These are phyloP conservation scores for Kwoniella sp. DNA, from an alignment of 768 basidiomycete genomes.

Conservation along the genomic window DNA sequence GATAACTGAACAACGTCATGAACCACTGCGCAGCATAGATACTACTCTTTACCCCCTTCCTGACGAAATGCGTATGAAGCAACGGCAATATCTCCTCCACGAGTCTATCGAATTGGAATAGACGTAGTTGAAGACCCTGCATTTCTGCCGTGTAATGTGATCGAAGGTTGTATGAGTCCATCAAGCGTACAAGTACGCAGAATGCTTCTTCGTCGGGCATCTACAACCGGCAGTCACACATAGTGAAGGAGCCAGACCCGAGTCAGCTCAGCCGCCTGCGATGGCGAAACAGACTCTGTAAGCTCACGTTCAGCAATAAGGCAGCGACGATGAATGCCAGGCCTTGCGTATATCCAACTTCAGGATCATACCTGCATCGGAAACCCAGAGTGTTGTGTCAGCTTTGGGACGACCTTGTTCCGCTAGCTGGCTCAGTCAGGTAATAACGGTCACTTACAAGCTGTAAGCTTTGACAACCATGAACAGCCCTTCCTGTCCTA, in stretches of 20 bases:
- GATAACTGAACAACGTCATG: slow-evolving; percentile 92
- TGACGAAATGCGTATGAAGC: slow-evolving; percentile 85
- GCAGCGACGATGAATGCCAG: slow-evolving; percentile 95
- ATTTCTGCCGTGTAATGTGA: slow-evolving; percentile 99
- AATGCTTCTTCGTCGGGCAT: slow-evolving; percentile 99
- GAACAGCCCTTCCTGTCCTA: slow-evolving; percentile 95
- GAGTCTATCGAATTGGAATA: slow-evolving; percentile 89
- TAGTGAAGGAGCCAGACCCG: background rate
- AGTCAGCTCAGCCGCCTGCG: background rate
- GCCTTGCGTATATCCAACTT: slow-evolving; percentile 98
- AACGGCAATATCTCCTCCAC: slow-evolving; percentile 91
- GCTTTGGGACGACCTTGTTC: no score
- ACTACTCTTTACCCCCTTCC: slow-evolving; percentile 92
- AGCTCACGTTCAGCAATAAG: slow-evolving; percentile 78
- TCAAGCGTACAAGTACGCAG: slow-evolving; percentile 86
- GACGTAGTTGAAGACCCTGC: slow-evolving; percentile 91
- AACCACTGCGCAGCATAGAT: slow-evolving; percentile 99
- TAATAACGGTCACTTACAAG: slow-evolving; percentile 64
- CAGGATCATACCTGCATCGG: slow-evolving; percentile 71
- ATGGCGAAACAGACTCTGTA: background rate
- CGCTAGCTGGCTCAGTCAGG: no score
- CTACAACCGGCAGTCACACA: no score
- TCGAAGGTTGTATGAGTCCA: slow-evolving; percentile 94
- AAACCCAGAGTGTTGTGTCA: no score
- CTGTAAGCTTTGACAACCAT: slow-evolving; percentile 98